Evolutionary conservation across 768 basidiomycete genomes (phyloP), one percentile per base, ranked within the genome.

Genomic region (Russula sp.): DNA sequence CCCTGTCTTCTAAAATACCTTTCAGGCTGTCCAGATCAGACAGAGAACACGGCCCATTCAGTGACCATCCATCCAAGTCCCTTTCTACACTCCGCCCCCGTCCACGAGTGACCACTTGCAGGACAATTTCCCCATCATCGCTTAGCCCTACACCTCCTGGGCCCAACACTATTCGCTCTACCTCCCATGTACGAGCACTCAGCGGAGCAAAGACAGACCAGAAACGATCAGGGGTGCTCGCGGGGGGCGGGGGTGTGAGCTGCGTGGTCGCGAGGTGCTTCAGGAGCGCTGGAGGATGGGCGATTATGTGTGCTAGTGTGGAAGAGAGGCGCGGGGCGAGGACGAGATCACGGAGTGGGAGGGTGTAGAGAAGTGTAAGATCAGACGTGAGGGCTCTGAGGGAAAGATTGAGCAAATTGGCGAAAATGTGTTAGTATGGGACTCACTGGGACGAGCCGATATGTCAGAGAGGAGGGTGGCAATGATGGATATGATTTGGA

Each of bases 191-290:
- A 28, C 88, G 81, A 72, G 84, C 86, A 60, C 86, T 83, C 62
- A 90, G 72, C 0, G 90, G 88, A 9, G 85, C 73, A 70, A 95
- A 90, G 13, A 92, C 79, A 42, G 79, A 78, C 90, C 89, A 94
- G 75, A 94, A 95, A 70, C 90, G 90, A 40, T 81, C 77, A n/a
- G 79, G 76, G 0, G 82, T 69, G 10, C 84, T 82, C 46, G 78
- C 75, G 9, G 88, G 84, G 1, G 90, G 88, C 0, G 92, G 91
- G 0, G 81, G 83, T 2, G 84, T 83, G 52, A 91, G 79, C 72
- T 91, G 94, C 9, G 85, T 84, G 30, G 77, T 79, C 2, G 89
- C 81, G 55, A 98, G 76, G 70, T 92, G 83, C 8, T 71, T 72
- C 40, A 98, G 76, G 58, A 97, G 80, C 1, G 79, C 77, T 0